phyloP scores from a whole-genome alignment of 352 stramenopile species.

The Globisporangium uncinulatum region DNA sequence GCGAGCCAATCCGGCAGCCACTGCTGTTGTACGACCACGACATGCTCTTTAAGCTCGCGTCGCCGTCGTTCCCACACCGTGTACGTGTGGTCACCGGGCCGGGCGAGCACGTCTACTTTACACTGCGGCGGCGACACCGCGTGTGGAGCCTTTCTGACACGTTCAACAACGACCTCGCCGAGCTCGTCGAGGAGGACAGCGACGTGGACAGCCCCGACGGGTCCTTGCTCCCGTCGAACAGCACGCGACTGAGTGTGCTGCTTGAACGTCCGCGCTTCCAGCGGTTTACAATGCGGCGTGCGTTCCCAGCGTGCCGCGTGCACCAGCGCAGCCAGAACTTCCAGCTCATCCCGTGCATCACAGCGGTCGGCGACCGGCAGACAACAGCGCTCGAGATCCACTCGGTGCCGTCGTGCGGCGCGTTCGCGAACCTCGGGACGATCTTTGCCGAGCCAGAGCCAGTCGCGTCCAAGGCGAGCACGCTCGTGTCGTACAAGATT shows the following conservation, averaged over 20 bases:
- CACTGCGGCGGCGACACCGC: slow-evolving; percentile 10
- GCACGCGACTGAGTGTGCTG: neutral
- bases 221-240: neutral
- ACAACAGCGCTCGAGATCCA: slow-evolving; percentile 11
- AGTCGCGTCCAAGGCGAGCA: neutral
- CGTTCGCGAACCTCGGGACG: slow-evolving; percentile 15
- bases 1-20: slow-evolving; percentile 18
- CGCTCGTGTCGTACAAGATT: slow-evolving; percentile 15
- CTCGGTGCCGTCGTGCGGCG: slow-evolving; percentile 13
- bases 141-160: slow-evolving; percentile 15
- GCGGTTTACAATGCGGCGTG: slow-evolving; percentile 15
- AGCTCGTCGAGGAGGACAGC: slow-evolving; percentile 11
- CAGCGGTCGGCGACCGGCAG: slow-evolving; percentile 10
- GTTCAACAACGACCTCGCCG: slow-evolving; percentile 18
- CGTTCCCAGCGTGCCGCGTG: slow-evolving; percentile 20
- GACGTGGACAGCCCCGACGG: neutral
- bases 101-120: slow-evolving; percentile 18
- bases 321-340: slow-evolving; percentile 19
- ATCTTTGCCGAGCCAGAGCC: slow-evolving; percentile 12
- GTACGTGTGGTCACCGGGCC: slow-evolving; percentile 12
- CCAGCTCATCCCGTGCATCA: slow-evolving; percentile 19
- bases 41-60: slow-evolving; percentile 16
- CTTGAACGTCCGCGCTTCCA: slow-evolving; percentile 5
- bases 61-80: slow-evolving; percentile 14
- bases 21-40: slow-evolving; percentile 23